Conservation (phyloP, 495 filamentous ascomycete species). For the Glarea lozoyensis region DNA sequence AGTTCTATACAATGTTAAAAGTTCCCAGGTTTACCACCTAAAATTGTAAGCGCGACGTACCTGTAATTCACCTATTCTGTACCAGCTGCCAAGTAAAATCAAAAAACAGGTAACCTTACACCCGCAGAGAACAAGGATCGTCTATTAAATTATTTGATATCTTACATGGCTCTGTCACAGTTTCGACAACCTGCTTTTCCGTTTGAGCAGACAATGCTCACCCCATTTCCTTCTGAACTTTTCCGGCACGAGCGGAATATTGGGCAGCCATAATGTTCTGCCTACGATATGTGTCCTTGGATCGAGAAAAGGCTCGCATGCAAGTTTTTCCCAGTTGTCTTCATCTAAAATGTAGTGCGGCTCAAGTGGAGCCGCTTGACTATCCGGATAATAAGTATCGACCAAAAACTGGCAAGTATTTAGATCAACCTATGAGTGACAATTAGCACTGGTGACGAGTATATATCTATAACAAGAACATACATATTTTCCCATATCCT, state of each 20-base stretch:
- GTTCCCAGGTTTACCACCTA: no score
- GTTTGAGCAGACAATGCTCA: slow-evolving; percentile 68
- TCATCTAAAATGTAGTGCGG: slow-evolving; percentile 64
- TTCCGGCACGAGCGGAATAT: slow-evolving; percentile 59
- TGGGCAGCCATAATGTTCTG: slow-evolving; percentile 77
- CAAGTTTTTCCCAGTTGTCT: slow-evolving; percentile 62
- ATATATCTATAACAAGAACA: slow-evolving; percentile 19
- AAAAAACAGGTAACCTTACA: no score
- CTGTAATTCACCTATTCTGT: no score
- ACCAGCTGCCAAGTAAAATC: no score
- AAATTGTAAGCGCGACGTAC: no score
- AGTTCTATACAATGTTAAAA: no score
- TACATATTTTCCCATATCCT: slow-evolving; percentile 84
- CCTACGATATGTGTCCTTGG: slow-evolving; percentile 62
- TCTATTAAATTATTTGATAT: no score
- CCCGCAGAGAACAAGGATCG: no score
- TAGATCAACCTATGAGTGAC: slow-evolving; percentile 47
- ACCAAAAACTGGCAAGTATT: slow-evolving; percentile 73
- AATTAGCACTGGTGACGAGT: slow-evolving; percentile 1
- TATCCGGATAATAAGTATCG: slow-evolving; percentile 70
- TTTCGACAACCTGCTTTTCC: slow-evolving; percentile 25
- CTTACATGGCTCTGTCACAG: neutral
- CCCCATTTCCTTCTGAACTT: slow-evolving; percentile 68
- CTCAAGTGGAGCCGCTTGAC: slow-evolving; percentile 47
- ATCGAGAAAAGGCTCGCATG: slow-evolving; percentile 75